Evolutionary conservation across 805 yeast genomes (phyloP), one percentile per base, ranked within the genome.

Genomic region (Debaryomyces hansenii): DNA sequence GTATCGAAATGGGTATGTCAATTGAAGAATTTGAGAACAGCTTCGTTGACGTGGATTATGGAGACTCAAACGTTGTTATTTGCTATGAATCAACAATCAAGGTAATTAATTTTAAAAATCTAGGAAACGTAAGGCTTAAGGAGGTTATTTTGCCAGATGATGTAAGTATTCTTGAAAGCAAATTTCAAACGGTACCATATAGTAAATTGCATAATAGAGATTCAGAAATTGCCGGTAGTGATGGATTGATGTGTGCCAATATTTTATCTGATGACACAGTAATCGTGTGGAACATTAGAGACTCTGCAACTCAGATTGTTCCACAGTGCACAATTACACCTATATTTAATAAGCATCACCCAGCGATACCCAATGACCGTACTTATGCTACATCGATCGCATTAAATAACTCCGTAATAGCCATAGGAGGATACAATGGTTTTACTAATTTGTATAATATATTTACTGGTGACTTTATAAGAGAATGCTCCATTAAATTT

Each of bases 371-470:
- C 9, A 28, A 18, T 7, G 44, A 50, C 16, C 33, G 52, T 11
- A 52, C 47, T n/a, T 31, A 43, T 9, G 51, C 64, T 12, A 56
- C 59, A 4, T 48, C 60, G 2, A 55, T 70, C 18, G 74, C 68
- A 1, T 49, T 72, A 20, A 70, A 70, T 50, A 57, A 70, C 43
- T 46, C 63, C 0, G 58, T 72, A 6, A 47, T 70, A 18, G 55
- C 71, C 7, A 62, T 77, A 6, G 77, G 78, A 0, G 74, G 75
- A 1, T 69, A 60, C 47, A 67, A 72, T 48, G 81, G 82, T 2
- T 62, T 61, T 41, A 62, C 70, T 21, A 71, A 72, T 42, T 38
- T 76, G 14, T 72, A 73, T 56, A 72, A 77, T 54, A 54, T 70
- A 1, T 60, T 66, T 42, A 74, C 76, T 0, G 82, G 83, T 1